Conservation (phyloP, 2,329 filamentous ascomycete species). For the Neonectria neomacrospora region DNA sequence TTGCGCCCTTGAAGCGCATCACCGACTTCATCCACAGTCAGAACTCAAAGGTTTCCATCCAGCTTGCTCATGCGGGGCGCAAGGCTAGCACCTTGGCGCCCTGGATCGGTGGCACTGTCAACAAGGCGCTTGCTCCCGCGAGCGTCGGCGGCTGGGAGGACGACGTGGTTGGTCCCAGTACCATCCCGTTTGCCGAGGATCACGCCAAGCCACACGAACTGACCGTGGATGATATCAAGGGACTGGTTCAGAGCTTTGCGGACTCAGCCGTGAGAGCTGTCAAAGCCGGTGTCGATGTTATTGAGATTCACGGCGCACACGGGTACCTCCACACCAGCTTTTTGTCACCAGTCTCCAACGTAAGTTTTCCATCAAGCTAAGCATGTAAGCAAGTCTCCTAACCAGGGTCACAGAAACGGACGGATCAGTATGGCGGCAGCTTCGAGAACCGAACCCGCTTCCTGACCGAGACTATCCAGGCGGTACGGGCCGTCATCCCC, state of each 20-base stretch:
- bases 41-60: slow-evolving; percentile 79
- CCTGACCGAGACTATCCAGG: slow-evolving; percentile 63
- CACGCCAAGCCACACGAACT: slow-evolving; percentile 74
- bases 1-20: slow-evolving; percentile 75
- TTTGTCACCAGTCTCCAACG: slow-evolving; percentile 68
- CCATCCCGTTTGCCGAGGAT: slow-evolving; percentile 68
- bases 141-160: slow-evolving; percentile 67
- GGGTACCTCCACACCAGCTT: slow-evolving; percentile 76
- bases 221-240: slow-evolving; percentile 74
- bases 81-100: slow-evolving; percentile 71
- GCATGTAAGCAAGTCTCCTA: background rate
- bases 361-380: slow-evolving; percentile 41
- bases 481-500: slow-evolving; percentile 64
- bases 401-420: slow-evolving; percentile 58
- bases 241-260: slow-evolving; percentile 71
- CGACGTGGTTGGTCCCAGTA: slow-evolving; percentile 63
- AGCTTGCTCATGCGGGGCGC: slow-evolving; percentile 83
- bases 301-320: slow-evolving; percentile 75
- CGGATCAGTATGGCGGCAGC: slow-evolving; percentile 72
- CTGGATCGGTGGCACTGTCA: slow-evolving; percentile 68
- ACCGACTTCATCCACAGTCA: slow-evolving; percentile 85
- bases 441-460: slow-evolving; percentile 75
- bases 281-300: slow-evolving; percentile 77
- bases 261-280: slow-evolving; percentile 69
- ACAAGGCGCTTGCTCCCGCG: slow-evolving; percentile 62